Conservation (phyloP, 164 flowering plant species). For the Kalanchoe fedtschenkoi region DNA sequence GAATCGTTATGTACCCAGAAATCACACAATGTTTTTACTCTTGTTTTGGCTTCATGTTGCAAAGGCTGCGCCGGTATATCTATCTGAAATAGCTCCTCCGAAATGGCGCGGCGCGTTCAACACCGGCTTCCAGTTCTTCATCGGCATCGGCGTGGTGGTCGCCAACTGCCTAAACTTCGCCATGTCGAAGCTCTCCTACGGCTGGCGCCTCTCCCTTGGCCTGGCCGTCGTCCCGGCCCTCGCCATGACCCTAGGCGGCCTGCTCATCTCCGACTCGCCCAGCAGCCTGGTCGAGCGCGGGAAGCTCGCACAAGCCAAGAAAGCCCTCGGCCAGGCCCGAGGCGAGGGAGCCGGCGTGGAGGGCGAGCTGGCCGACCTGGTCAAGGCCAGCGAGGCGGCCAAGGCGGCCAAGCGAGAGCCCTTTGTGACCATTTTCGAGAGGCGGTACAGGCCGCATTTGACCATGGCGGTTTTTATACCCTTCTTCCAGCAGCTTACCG, state of each 20-base stretch:
- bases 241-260: constrained; percentile 40
- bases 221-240: constrained; percentile 49
- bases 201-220: constrained; percentile 69
- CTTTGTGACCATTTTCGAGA: constrained; percentile 30
- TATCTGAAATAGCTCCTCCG: constrained; percentile 67
- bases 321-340: constrained; percentile 24
- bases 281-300: constrained; percentile 46
- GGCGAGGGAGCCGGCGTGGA: constrained; percentile 29
- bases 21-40: neutral
- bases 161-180: constrained; percentile 46
- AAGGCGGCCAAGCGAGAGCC: constrained; percentile 26
- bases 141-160: constrained; percentile 43
- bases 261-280: constrained; percentile 47
- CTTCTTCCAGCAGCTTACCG: constrained; percentile 47
- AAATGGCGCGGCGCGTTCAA: constrained; percentile 66
- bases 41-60: constrained; percentile 1
- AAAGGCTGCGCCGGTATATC: constrained; percentile 56
- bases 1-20: too few species aligned
- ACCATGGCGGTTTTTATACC: constrained; percentile 46
- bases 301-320: constrained; percentile 26
- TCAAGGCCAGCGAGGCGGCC: constrained; percentile 21
- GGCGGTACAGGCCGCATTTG: constrained; percentile 42
- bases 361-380: constrained; percentile 29
- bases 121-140: constrained; percentile 49
- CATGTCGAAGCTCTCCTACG: constrained; percentile 31